Percentiles rank a stretch among this genome's conserved stretches.
Conservation (phyloP, 1,284 basidiomycete genomes). For the Fereydounia khargensis region DNA sequence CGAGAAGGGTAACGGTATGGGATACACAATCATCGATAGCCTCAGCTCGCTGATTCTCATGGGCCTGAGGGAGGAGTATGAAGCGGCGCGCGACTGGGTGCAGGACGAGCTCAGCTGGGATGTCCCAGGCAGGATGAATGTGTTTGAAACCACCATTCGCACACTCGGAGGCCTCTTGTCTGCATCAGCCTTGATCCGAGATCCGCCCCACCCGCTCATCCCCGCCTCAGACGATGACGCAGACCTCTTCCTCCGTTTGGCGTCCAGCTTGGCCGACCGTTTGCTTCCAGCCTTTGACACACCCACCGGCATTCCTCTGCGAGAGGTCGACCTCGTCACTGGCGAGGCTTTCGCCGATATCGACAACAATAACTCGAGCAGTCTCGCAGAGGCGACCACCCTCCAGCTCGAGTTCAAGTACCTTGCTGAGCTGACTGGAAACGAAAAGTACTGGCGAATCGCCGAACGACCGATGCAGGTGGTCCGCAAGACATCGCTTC, state of each 20-base stretch:
- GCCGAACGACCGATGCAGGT: conserved; percentile 63
- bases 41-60: conserved; percentile 81
- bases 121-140: conserved; percentile 76
- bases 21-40: conserved; percentile 57
- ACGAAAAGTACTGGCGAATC: conserved; percentile 76
- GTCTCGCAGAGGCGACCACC: conserved; percentile 65
- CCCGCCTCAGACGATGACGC: conserved; percentile 34
- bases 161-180: conserved; percentile 79
- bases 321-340: conserved; percentile 73
- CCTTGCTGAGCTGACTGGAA: conserved; percentile 74
- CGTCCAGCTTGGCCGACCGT: conserved; percentile 74
- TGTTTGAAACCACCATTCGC: conserved; percentile 87
- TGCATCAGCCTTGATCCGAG: conserved; percentile 60
- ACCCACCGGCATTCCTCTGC: conserved; percentile 74
- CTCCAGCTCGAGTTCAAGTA: conserved; percentile 68
- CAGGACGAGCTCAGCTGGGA: conserved; percentile 71
- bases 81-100: conserved; percentile 76
- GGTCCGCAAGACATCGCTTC: conserved; percentile 19
- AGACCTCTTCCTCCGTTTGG: conserved; percentile 51
- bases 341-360: conserved; percentile 68
- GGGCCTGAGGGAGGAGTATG: conserved; percentile 76
- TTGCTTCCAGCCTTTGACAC: conserved; percentile 74
- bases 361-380: conserved; percentile 69
- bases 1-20: conserved; percentile 32
- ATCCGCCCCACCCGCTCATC: conserved; percentile 33